Evolutionary conservation across 2,329 filamentous ascomycete species (phyloP), one percentile per base, ranked within the genome.

Genomic region (Aspergillus ibericus): DNA sequence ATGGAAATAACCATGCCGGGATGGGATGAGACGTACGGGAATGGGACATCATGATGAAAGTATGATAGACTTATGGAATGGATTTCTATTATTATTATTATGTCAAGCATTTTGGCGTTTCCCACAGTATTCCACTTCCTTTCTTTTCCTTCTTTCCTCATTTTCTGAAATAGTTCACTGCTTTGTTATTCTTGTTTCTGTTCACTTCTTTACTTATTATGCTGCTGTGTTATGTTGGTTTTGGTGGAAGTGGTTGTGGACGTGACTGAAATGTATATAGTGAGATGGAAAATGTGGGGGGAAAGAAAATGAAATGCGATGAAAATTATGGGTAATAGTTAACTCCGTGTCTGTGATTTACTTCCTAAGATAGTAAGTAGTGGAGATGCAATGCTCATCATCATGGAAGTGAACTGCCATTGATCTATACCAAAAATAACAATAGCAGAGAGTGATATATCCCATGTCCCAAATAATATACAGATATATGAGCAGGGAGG

Each of bases 1-100:
- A 47, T 90, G 88, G 88, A 89, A 88, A 72, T 89, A 71, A 56
- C n/a, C 25, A 34, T 35, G 44, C 22, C 4, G 22, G 53, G 27
- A 25, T 20, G 22, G 15, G n/a, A 50, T 59, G 29, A 44, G n/a
- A 52, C 51, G 25, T 15, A 15, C 15, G 40, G n/a, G 27, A 20
- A 53, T 10, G 42, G 46, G 22, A n/a, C n/a, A n/a, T 27, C 47
- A 55, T 61, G 53, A 64, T 58, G 56, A 29, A 67, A 57, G 55
- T 63, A 68, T 59, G 66, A 66, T 68, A 68, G 63, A 66, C 58
- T 56, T 60, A 53, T 44, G 36, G 36, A 44, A 53, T 36, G 36
- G 40, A 53, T 34, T 35, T 16, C n/a, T 29, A 20, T 32, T 44
- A 48, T 34, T 35, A 27, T 25, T 29, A 20, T 32, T 44, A 48